Conservation (phyloP, 2,329 filamentous ascomycete genomes). For the Nannizziopsis barbatae region DNA sequence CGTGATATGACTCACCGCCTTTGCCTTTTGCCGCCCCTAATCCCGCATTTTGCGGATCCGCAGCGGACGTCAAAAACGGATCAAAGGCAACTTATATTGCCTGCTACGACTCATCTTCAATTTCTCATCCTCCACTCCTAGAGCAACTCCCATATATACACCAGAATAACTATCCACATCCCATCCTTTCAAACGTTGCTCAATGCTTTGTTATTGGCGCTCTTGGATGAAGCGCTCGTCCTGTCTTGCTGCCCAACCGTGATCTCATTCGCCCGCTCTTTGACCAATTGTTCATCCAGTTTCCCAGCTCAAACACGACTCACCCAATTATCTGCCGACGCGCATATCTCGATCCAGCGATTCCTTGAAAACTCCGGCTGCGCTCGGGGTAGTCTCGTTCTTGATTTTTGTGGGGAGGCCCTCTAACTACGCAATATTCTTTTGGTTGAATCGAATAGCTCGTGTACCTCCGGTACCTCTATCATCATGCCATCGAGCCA, state of each 20-base stretch:
- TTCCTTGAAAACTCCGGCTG: neutral
- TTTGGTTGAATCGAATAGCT: slow-evolving; percentile 3
- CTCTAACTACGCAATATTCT: slow-evolving; percentile 1
- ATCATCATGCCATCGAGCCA: slow-evolving; percentile 14
- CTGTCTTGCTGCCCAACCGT: slow-evolving; percentile 9
- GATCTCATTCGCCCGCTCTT: slow-evolving; percentile 8
- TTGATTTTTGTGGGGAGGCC: slow-evolving; percentile 1
- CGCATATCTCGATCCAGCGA: neutral
- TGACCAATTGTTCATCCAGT: slow-evolving; percentile 4
- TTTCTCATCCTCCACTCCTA: too few species aligned
- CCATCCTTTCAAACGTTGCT: neutral
- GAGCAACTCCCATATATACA: too few species aligned
- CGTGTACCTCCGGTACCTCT: neutral
- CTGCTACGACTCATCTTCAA: too few species aligned
- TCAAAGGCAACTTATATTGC: neutral
- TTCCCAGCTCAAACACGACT: neutral
- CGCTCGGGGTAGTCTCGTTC: neutral
- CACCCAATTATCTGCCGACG: slow-evolving; percentile 7
- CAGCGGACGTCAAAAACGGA: neutral
- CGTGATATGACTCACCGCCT: slow-evolving; percentile 11
- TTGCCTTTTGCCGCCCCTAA: slow-evolving; percentile 7
- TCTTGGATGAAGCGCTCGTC: slow-evolving; percentile 1
- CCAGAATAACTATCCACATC: too few species aligned
- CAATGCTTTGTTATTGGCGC: slow-evolving; percentile 3
- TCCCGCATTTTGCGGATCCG: neutral